Evolutionary conservation across 2,329 filamentous ascomycete species (phyloP).

Genomic region (Monilinia fructigena): DNA sequence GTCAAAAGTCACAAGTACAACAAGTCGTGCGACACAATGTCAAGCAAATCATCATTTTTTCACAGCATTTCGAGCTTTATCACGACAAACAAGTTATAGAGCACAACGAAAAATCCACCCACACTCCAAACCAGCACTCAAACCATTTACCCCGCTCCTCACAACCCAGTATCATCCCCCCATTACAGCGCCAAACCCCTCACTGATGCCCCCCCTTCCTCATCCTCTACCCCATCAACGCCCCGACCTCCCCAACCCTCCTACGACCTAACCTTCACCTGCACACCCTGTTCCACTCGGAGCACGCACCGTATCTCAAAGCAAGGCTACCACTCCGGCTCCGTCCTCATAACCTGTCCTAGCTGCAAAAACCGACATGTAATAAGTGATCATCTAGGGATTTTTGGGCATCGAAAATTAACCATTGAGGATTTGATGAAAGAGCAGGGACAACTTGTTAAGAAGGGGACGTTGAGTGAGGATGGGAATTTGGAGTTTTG

Average conservation of each 20-base stretch:
- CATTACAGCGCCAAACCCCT: not conserved
- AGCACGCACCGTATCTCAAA: conserved; percentile 87
- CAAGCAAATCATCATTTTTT: not conserved
- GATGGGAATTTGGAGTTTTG: conserved; percentile 93
- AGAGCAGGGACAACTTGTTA: conserved; percentile 68
- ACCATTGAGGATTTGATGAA: conserved; percentile 76
- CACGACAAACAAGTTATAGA: not conserved
- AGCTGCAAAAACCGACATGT: conserved; percentile 83
- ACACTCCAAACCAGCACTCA: not conserved
- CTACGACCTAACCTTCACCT: conserved; percentile 91
- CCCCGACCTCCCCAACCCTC: conserved; percentile 50
- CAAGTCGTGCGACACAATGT: not conserved
- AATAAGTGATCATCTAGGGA: conserved; percentile 84
- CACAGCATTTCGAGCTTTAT: conserved; percentile 12
- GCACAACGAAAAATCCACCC: not conserved
- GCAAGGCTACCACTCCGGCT: conserved; percentile 91
- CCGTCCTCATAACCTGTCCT: conserved; percentile 85
- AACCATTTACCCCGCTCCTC: not conserved
- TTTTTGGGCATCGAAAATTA: conserved; percentile 69
- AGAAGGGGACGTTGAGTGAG: conserved; percentile 67
- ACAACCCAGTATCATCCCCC: not conserved
- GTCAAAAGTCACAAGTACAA: not conserved
- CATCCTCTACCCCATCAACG: not conserved
- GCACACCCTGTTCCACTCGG: conserved; percentile 75
- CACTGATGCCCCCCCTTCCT: not conserved